phyloP scores from a whole-genome alignment of 2,329 filamentous ascomycete species.

The Magnaporthiopsis rhizophila region DNA sequence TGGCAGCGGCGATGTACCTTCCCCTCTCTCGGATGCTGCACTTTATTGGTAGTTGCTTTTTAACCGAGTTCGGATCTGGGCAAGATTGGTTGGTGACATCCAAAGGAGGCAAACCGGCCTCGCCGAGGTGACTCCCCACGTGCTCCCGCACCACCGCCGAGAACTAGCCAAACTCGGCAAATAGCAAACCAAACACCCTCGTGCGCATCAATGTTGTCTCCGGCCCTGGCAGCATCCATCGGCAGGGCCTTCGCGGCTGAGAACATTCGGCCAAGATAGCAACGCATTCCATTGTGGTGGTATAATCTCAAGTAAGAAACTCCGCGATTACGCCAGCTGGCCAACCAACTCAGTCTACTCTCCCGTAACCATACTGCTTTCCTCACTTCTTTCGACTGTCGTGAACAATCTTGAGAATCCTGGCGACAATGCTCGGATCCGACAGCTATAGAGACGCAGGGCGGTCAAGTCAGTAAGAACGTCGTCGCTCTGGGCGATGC shows the following conservation, averaged over 20 bases:
- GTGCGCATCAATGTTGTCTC: neutral
- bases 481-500: neutral
- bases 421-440: constrained; percentile 80
- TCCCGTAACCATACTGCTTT: neutral
- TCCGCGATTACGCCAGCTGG: neutral
- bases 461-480: constrained; percentile 10
- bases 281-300: neutral
- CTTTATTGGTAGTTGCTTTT: too few species aligned
- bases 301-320: neutral
- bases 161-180: neutral
- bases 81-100: too few species aligned
- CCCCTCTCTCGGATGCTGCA: too few species aligned
- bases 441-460: constrained; percentile 52
- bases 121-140: too few species aligned
- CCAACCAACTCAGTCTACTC: neutral
- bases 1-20: too few species aligned
- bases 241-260: neutral
- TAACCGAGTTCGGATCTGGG: too few species aligned
- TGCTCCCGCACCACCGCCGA: neutral
- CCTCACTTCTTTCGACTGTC: constrained; percentile 43
- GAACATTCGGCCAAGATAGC: neutral
- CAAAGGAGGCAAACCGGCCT: neutral
- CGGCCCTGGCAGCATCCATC: neutral
- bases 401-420: constrained; percentile 79
- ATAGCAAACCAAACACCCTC: neutral